These are phyloP conservation scores for Raffaelea arxii DNA, from an alignment of 2,329 filamentous ascomycete genomes.

Conservation along the genomic window DNA sequence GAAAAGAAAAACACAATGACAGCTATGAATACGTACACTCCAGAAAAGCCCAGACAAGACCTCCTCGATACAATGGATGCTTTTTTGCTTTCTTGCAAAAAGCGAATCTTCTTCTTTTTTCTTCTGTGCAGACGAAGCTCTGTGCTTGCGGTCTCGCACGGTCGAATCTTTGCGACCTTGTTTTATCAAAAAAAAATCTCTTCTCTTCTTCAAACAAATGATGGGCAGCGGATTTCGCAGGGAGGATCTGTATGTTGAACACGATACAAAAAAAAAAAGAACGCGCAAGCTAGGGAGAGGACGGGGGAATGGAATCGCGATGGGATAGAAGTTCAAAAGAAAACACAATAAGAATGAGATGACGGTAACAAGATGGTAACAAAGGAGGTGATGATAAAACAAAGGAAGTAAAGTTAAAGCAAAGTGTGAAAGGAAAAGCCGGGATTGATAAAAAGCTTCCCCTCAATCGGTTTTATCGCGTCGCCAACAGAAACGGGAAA, in stretches of 20 bases:
- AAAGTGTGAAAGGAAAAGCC: not conserved
- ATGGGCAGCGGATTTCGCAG: no score
- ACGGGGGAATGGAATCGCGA: no score
- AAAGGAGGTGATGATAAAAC: not conserved
- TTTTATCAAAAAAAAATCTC: no score
- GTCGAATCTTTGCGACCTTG: no score
- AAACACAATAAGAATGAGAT: no score
- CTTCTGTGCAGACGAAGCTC: constrained; percentile 58
- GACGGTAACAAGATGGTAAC: not conserved
- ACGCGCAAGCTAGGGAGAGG: no score
- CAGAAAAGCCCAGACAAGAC: constrained; percentile 20
- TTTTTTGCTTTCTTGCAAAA: constrained; percentile 11
- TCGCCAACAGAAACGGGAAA: not conserved
- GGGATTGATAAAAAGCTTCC: not conserved
- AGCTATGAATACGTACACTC: constrained; percentile 48
- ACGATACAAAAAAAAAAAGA: no score
- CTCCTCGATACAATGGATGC: constrained; percentile 10
- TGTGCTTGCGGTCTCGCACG: constrained; percentile 47
- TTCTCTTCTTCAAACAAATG: constrained; percentile 3
- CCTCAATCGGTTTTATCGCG: not conserved
- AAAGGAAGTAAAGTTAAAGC: no score
- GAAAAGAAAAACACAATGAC: constrained; percentile 19
- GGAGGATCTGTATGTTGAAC: no score
- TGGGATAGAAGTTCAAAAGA: no score
- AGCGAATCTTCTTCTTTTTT: constrained; percentile 1